phyloP scores from a whole-genome alignment of 2,329 filamentous ascomycete genomes.

The Alternaria ventricosa region DNA sequence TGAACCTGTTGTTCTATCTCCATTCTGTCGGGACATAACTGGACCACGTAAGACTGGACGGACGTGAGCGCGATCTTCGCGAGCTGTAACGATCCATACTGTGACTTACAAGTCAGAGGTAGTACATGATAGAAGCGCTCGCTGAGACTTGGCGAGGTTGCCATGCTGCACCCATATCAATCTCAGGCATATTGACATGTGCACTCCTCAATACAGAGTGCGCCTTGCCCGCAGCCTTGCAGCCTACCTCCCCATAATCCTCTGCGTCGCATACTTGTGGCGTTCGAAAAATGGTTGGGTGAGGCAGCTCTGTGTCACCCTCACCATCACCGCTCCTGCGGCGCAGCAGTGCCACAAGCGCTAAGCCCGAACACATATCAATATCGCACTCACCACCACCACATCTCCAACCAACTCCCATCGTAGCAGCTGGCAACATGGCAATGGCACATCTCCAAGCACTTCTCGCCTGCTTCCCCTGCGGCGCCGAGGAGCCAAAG shows the following conservation, averaged over 20 bases:
- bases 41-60: background rate
- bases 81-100: background rate
- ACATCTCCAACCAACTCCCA: background rate
- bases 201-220: background rate
- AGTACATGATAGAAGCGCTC: background rate
- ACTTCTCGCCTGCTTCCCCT: constrained; percentile 19
- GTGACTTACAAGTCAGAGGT: background rate
- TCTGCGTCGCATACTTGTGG: background rate
- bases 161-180: background rate
- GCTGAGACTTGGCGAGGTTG: background rate
- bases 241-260: background rate
- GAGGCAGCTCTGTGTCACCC: background rate
- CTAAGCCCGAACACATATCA: constrained; percentile 6
- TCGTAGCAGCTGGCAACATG: constrained; percentile 5
- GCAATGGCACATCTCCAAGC: constrained; percentile 15
- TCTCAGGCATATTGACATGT: background rate
- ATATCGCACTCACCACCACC: background rate
- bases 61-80: too few relatives aligned
- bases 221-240: background rate
- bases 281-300: background rate
- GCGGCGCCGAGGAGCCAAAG: background rate
- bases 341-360: constrained; percentile 11
- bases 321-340: background rate
- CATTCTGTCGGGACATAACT: background rate
- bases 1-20: too few relatives aligned